Percentiles rank a stretch among this genome's conserved stretches.
Evolutionary conservation across 1,284 basidiomycete species (phyloP).

Genomic region (Coniophora puteana): DNA sequence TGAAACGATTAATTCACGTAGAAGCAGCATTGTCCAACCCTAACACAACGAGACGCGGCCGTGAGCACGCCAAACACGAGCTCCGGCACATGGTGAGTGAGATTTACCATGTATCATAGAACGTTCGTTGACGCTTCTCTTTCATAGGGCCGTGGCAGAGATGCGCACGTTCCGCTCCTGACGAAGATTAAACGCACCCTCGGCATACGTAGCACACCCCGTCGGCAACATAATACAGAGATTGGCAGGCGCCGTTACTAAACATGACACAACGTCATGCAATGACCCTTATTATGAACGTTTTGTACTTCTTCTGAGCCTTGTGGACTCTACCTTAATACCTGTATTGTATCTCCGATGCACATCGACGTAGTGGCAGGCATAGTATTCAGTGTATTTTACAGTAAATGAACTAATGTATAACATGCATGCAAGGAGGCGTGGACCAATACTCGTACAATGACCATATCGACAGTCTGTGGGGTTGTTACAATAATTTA

Average conservation of each 20-base stretch:
- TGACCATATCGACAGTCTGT: no score
- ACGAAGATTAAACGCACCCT: constrained; percentile 47
- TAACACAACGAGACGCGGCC: constrained; percentile 39
- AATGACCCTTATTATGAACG: no score
- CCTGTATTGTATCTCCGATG: no score
- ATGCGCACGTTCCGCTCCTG: constrained; percentile 46
- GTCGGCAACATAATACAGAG: constrained; percentile 13
- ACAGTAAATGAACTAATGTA: no score
- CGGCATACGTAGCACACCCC: constrained; percentile 44
- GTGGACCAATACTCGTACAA: no score
- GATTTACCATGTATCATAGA: constrained; percentile 1
- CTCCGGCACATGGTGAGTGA: constrained; percentile 41
- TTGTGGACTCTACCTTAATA: no score
- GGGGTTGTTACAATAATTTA: no score
- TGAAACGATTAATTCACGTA: constrained; percentile 14
- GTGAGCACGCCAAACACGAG: constrained; percentile 44
- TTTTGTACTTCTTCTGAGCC: no score
- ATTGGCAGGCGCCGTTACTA: constrained; percentile 1
- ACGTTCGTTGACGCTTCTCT: not conserved
- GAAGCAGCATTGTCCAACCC: constrained; percentile 49
- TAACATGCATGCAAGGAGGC: no score
- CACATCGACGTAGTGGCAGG: no score
- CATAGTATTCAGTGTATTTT: no score
- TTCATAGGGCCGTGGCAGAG: constrained; percentile 32
- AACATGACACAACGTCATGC: constrained; percentile 1